Evolutionary conservation across 2,329 filamentous ascomycete species (phyloP), one percentile per base, ranked within the genome.

Genomic region (Nothopassalora personata): DNA sequence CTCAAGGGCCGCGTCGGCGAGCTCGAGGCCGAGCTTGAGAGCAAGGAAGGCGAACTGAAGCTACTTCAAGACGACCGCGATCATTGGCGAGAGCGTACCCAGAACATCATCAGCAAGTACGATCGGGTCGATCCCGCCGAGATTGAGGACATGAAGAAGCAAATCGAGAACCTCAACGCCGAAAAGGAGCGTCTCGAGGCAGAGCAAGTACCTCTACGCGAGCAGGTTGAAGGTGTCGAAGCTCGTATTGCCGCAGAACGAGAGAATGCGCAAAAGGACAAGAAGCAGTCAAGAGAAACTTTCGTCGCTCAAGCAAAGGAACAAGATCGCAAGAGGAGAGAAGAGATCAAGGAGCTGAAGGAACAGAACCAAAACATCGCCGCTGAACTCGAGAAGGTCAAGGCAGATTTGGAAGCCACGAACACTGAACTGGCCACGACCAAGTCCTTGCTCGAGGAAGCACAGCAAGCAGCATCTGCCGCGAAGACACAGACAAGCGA

Each of bases 51-150:
- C 11, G 93, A 97, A 71, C 84, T 97, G 70, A 90, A 89, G 69
- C 83, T 97, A 63, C 81, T 97, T 9, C 89, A 95, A 65, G 89
- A 94, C 68, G 93, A 97, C 71, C 87, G 94, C 15, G 93, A 97
- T 71, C 85, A 90, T 59, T 97, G 93, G 90, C 91, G 96, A 75
- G 93, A 97, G 79, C 88, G 94, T 27, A 95, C 91, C 1, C 91
- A 97, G 71, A 90, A 95, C 67, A 97, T 99, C 62, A 83, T 99
- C 53, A 91, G 91, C 65, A 97, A 96, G 72, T 97, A 97, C 71
- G 92, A 96, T 66, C 90, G 93, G 57, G 90, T 95, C 54, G 94
- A 99, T 71, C 93, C 94, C 47, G 90, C 90, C 3, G 93, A 97
- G 70, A 83, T 97, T 71, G 93, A 97, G 68, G 86, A 88, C 60